Percentiles rank a stretch among this genome's conserved stretches.
Conservation (phyloP, 495 filamentous ascomycete genomes). For the Aspergillus taichungensis region DNA sequence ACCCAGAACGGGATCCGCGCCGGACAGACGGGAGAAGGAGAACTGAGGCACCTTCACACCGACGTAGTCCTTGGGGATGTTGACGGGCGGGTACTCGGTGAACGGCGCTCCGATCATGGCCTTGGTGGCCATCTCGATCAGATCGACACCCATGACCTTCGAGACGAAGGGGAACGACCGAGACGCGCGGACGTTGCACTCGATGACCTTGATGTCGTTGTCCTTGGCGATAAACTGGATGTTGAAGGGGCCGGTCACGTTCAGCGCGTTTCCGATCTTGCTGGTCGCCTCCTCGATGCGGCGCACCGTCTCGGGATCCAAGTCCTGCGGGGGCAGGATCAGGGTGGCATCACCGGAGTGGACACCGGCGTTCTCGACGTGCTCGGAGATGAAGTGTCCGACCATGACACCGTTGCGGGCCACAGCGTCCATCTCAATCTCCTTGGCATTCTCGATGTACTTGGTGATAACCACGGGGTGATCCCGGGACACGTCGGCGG, state of each 20-base stretch:
- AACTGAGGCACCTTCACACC: constrained; percentile 98
- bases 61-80: constrained; percentile 72
- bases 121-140: constrained; percentile 98
- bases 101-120: constrained; percentile 86
- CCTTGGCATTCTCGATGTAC: constrained; percentile 95
- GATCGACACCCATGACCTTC: constrained; percentile 95
- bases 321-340: constrained; percentile 92
- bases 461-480: constrained; percentile 99
- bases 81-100: constrained; percentile 66
- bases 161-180: constrained; percentile 97
- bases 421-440: constrained; percentile 96
- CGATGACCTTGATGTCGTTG: constrained; percentile 99
- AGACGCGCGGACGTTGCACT: constrained; percentile 95
- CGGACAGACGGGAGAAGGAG: constrained; percentile 93
- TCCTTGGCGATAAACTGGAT: constrained; percentile 99
- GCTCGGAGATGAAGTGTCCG: constrained; percentile 90
- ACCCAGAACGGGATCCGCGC: constrained; percentile 91
- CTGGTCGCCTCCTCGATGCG: constrained; percentile 90
- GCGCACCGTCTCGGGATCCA: constrained; percentile 78
- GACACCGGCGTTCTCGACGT: constrained; percentile 95
- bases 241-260: constrained; percentile 95
- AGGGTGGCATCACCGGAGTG: constrained; percentile 97
- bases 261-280: constrained; percentile 90
- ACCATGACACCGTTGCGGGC: constrained; percentile 80
- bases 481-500: constrained; percentile 85